Evolutionary conservation across 2,329 filamentous ascomycete species (phyloP), one percentile per base, ranked within the genome.

Genomic region (Colletotrichum destructivum): DNA sequence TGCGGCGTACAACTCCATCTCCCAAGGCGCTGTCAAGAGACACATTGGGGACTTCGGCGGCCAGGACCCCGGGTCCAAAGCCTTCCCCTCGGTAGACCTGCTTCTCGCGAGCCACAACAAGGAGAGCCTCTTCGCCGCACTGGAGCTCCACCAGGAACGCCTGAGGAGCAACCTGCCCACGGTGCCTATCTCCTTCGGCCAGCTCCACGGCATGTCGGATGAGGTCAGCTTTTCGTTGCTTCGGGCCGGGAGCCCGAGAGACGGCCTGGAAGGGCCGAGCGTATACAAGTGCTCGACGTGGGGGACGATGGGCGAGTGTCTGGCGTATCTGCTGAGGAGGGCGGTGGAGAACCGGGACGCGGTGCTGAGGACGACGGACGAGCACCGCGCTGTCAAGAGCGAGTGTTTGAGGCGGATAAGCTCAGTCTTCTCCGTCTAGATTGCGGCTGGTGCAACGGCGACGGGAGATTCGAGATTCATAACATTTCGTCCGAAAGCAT

Each of bases 181-280:
- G 4, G 78, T 81, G 2, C 74, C 77, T 0, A 80, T 88, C 6
- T 81, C 75, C 49, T 90, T 87, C 72, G 87, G 85, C 3, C 88
- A 89, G 78, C 81, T 90, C 0, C 85, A 88, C 62, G 88, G 88
- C 35, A 90, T 90, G 88, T 86, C 88, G 3, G 88, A 90, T 68
- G 86, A 88, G 73, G 84, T 90, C 47, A 86, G 83, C 63, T 87
- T 87, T 75, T 79, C 81, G 6, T 79, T 89, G 0, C 80, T 89
- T 12, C 81, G 84, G 47, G 69, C 77, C 35, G 82, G 81, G 72
- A 72, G 75, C 12, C 31, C 31, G 31, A 9, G 31, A 9, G 76
- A 75, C 1, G 72, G 70, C 18, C 70, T 67, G 52, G 60, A 70
- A 13, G 72, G 73, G 0, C 79, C 80, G 0, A 77, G 79, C 21